A percentile compares a stretch with the other conserved stretches of the same genome.
phyloP scores from a whole-genome alignment of 1,284 basidiomycete genomes.

The Leccinum fallax region DNA sequence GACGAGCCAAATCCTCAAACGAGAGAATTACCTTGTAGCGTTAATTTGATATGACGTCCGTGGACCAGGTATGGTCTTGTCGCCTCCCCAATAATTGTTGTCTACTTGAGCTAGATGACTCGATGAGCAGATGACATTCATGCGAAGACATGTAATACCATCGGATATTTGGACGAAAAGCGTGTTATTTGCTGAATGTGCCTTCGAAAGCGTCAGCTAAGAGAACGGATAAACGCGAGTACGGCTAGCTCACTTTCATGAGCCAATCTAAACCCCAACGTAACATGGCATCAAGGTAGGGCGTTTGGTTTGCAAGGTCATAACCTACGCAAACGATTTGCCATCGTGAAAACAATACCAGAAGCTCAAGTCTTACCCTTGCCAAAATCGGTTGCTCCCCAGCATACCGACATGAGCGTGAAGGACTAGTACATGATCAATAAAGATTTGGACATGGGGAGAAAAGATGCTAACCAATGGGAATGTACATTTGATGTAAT shows the following conservation, averaged over 20 bases:
- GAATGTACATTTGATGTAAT: conserved; percentile 87
- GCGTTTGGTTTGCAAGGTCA: conserved; percentile 80
- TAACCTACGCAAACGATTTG: conserved; percentile 55
- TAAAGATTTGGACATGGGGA: not conserved
- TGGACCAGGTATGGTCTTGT: conserved; percentile 72
- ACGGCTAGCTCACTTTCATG: conserved; percentile 61
- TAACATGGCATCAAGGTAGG: conserved; percentile 85
- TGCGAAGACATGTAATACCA: conserved; percentile 36
- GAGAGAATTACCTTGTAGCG: conserved; percentile 42
- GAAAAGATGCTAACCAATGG: conserved; percentile 56
- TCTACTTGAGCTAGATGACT: conserved; percentile 53
- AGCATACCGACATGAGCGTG: conserved; percentile 81
- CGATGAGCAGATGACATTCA: conserved; percentile 10
- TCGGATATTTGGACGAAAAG: conserved; percentile 81
- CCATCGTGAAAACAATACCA: not conserved
- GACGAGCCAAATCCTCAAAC: not conserved
- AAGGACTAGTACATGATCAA: conserved; percentile 53
- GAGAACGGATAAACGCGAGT: not conserved
- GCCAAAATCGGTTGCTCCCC: conserved; percentile 86
- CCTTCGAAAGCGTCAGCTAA: conserved; percentile 45
- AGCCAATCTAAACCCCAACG: conserved; percentile 93
- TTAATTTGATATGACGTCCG: conserved; percentile 83
- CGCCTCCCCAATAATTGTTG: conserved; percentile 88
- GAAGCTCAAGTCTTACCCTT: conserved; percentile 46
- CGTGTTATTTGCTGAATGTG: conserved; percentile 74